These are phyloP conservation scores for Colletotrichum orbiculare DNA, from an alignment of 2,329 filamentous ascomycete genomes.

Conservation along the genomic window DNA sequence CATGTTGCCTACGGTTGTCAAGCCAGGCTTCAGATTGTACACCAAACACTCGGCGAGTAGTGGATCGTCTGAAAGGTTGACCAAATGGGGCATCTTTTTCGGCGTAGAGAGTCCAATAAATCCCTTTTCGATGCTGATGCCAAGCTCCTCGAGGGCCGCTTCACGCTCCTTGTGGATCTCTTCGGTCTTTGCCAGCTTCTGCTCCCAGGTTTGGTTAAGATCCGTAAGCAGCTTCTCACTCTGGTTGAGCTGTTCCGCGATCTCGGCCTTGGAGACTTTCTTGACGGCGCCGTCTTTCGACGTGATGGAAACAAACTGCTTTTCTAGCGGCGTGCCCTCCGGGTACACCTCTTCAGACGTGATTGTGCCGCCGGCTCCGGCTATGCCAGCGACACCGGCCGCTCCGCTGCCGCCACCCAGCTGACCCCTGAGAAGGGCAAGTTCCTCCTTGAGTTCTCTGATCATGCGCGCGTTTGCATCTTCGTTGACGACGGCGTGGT, in stretches of 20 bases:
- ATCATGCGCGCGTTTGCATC: constrained; percentile 99
- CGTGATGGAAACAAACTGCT: constrained; percentile 96
- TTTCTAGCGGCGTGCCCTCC: constrained; percentile 89
- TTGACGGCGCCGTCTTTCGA: constrained; percentile 86
- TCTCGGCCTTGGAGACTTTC: constrained; percentile 98
- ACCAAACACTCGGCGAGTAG: constrained; percentile 95
- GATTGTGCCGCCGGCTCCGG: constrained; percentile 57
- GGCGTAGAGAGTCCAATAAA: constrained; percentile 95
- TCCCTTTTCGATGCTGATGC: constrained; percentile 98
- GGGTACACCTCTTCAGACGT: constrained; percentile 86
- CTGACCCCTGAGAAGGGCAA: constrained; percentile 87
- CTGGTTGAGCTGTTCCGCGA: constrained; percentile 94
- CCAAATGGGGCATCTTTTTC: constrained; percentile 99
- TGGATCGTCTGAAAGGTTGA: constrained; percentile 96
- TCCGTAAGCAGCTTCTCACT: constrained; percentile 97
- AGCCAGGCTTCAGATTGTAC: constrained; percentile 97
- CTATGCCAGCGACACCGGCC: constrained; percentile 51
- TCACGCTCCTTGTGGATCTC: constrained; percentile 98
- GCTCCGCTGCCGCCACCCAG: constrained; percentile 69
- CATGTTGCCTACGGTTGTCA: constrained; percentile 93
- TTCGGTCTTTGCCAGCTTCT: constrained; percentile 94
- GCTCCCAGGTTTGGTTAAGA: constrained; percentile 98
- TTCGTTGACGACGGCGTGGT: constrained; percentile 98
- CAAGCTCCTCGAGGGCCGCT: constrained; percentile 92
- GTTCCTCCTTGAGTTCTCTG: constrained; percentile 93